These are phyloP conservation scores for Edhazardia aedis DNA, from an alignment of 371 early-diverging fungal species.

Conservation along the genomic window DNA sequence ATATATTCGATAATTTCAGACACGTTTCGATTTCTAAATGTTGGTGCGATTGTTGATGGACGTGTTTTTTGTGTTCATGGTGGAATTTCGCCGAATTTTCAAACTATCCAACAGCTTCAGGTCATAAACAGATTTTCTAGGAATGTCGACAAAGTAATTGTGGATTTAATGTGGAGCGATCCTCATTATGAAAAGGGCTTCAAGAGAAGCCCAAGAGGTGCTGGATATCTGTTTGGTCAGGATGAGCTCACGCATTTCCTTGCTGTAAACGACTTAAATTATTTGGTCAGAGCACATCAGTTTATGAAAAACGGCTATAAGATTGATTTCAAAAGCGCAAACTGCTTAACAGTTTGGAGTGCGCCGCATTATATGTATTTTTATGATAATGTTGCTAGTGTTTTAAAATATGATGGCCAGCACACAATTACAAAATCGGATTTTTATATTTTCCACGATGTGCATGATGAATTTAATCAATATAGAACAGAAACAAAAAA, in stretches of 20 bases:
- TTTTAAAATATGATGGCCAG: no score
- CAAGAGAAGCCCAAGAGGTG: constrained; percentile 90
- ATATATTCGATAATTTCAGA: no score
- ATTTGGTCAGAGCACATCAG: constrained; percentile 94
- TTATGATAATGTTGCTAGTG: constrained; percentile 28
- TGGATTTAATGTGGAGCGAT: constrained; percentile 83
- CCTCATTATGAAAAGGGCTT: constrained; percentile 83
- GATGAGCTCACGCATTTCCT: constrained; percentile 74
- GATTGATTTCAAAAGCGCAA: constrained; percentile 35
- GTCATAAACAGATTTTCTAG: background rate
- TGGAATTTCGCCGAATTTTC: constrained; percentile 63
- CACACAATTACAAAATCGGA: no score
- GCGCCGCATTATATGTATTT: constrained; percentile 47
- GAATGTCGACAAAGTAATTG: background rate
- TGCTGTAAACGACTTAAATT: constrained; percentile 74
- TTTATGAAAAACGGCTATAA: constrained; percentile 92
- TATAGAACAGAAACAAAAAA: no score
- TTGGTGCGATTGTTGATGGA: constrained; percentile 37
- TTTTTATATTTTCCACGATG: no score
- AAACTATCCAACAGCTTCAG: background rate
- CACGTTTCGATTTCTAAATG: constrained; percentile 34
- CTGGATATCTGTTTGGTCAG: constrained; percentile 87
- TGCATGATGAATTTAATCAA: no score
- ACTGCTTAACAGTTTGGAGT: constrained; percentile 45
- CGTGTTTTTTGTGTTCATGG: constrained; percentile 84